Evolutionary conservation across 345 rosid genomes (phyloP).

Genomic region (Eutrema yunnanense): DNA sequence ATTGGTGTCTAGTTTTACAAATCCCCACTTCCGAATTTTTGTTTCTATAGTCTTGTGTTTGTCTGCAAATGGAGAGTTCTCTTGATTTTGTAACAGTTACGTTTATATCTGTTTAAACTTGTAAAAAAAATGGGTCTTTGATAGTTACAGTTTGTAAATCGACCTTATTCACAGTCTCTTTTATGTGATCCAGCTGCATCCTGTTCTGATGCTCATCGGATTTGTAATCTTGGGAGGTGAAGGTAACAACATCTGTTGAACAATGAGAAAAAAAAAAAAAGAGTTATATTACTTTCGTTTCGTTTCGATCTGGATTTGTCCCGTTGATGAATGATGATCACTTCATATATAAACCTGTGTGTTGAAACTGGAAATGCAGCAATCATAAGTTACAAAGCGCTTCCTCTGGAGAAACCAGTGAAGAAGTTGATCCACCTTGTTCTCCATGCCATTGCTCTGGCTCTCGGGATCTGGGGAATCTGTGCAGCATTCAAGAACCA

Average conservation of each 20-base stretch:
- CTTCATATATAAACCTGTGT: background rate
- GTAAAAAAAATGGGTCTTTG: background rate
- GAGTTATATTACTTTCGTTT: background rate
- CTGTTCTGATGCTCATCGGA: slow-evolving; percentile 90
- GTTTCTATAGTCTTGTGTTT: background rate
- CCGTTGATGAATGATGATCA: background rate
- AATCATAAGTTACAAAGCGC: slow-evolving; percentile 68
- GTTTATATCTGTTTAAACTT: background rate
- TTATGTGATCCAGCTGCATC: slow-evolving; percentile 57
- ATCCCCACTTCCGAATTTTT: background rate
- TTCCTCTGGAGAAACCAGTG: slow-evolving; percentile 58
- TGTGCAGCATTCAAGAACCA: slow-evolving; percentile 84
- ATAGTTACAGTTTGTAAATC: background rate
- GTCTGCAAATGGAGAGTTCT: background rate
- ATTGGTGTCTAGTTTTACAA: background rate
- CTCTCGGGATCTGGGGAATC: slow-evolving; percentile 69
- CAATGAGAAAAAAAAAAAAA: background rate
- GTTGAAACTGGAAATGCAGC: slow-evolving; percentile 41
- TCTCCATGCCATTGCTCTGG: slow-evolving; percentile 79
- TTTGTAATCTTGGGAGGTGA: slow-evolving; percentile 84
- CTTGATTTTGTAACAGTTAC: background rate
- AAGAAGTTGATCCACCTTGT: slow-evolving; percentile 77
- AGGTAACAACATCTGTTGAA: slow-evolving; percentile 44
- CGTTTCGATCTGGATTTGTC: background rate
- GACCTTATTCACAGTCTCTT: background rate